A percentile compares a stretch with the other conserved stretches of the same genome.
phyloP scores from a whole-genome alignment of 1,139 yeast species.

The Ogataea hybrid region DNA sequence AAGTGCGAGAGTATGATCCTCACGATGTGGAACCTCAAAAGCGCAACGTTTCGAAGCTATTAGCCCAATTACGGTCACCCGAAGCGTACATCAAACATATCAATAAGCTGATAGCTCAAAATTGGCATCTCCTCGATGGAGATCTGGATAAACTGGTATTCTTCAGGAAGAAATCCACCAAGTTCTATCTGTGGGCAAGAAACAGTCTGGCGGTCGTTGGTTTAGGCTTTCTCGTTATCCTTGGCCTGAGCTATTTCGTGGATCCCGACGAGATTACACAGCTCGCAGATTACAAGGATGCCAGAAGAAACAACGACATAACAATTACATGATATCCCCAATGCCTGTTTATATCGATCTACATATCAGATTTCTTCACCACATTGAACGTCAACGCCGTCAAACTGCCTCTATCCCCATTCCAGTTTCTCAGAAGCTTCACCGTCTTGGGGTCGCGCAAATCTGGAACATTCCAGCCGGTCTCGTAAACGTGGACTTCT shows the following conservation, averaged over 20 bases:
- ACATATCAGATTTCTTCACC: slow-evolving; percentile 31
- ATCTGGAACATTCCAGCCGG: slow-evolving; percentile 78
- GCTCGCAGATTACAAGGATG: slow-evolving; percentile 4
- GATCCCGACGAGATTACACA: slow-evolving; percentile 13
- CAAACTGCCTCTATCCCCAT: slow-evolving; percentile 79
- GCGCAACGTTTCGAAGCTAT: slow-evolving; percentile 10
- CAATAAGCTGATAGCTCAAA: slow-evolving; percentile 37
- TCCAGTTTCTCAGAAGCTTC: slow-evolving; percentile 64
- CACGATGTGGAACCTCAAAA: slow-evolving; percentile 25
- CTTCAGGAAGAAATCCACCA: slow-evolving; percentile 28
- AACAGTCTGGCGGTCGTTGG: slow-evolving; percentile 30
- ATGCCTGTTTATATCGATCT: slow-evolving; percentile 1
- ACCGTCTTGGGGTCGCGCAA: slow-evolving; percentile 61
- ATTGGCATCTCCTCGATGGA: slow-evolving; percentile 49
- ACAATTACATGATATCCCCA: neutral
- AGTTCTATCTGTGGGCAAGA: slow-evolving; percentile 11
- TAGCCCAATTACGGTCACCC: slow-evolving; percentile 35
- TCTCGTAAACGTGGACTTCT: slow-evolving; percentile 58
- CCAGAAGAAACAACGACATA: neutral
- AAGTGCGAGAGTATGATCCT: slow-evolving; percentile 41
- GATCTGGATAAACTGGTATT: slow-evolving; percentile 37
- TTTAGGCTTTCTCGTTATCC: slow-evolving; percentile 21
- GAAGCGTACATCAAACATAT: slow-evolving; percentile 34
- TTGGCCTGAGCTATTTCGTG: slow-evolving; percentile 20
- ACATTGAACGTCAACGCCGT: slow-evolving; percentile 52